Base-by-base conservation (phyloP, 2,329 filamentous ascomycete species). In the Paecilomyces formosus region DNA sequence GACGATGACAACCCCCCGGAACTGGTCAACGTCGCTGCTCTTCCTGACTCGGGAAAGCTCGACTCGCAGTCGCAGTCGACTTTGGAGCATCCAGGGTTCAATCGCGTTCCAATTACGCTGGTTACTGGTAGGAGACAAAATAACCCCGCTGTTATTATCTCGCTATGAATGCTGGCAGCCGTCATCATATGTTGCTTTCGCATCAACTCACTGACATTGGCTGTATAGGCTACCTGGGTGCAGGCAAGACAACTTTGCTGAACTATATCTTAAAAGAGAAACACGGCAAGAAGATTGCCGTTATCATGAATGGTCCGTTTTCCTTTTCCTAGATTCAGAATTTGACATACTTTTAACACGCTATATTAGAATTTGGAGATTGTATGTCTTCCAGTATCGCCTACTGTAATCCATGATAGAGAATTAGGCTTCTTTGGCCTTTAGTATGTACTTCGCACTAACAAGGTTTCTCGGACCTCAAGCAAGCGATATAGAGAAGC, bases 281-380 rank as follows among this genome's bases (percentile, higher is more conserved):
- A 61, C 94, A 99, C 81, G 93, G 93, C 73, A 97, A 97, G 81
- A 96, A 92, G 70, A 94, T 99, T 72, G 94, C 94, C 11, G 94
- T 99, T 13, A 97, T 99, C 58, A 85, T 99, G 79, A 99, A 99
- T 74, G 92, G 90, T 76, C 68, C 70, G 72, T 81, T 9, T 61
- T 26, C 53, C 52, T 53, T 54, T 26, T 26, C 6, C 13, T 21
- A 13, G 54, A 24, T 26, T 26, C 1, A 53, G n/a, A 15, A 28
- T 33, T 33, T 55, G 26, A 26, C 8, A 57, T 35, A 28, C 15
- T 57, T n/a, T n/a, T 64, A 56, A 68, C 70, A 26, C 55, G 31
- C 21, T 24, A 8, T 57, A 26, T 24, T 63, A 90, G 89, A 92
- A 75, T 92, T 92, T 72, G 89, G 89, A 59, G 87, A 92, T 67